Evolutionary conservation across 140 eudicot species (phyloP), one percentile per base, ranked within the genome.

Genomic region (Flaveria floridana): DNA sequence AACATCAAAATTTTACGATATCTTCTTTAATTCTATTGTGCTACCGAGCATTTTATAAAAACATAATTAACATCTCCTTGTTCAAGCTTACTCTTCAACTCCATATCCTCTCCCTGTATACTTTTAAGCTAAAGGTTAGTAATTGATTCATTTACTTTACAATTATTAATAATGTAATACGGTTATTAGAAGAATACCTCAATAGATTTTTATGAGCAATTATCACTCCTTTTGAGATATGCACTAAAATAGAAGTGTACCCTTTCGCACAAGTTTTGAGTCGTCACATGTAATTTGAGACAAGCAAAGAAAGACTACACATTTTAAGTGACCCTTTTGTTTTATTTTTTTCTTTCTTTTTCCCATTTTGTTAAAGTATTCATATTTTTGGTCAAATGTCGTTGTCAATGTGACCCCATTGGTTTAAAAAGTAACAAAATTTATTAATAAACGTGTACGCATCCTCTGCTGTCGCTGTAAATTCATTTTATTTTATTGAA

Each of bases 181-280:
- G 0, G 1, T 44, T 8, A 44, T 0, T 44, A 8, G 0, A 44
- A 44, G 13, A 44, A 44, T 8, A 9, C 50, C 12, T 7, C 6
- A 13, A 48, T 3, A 13, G n/a, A 48, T 48, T 48, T 48, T 48
- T 48, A 13, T 44, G 50, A 48, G 55, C 15, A 48, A 14, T 48
- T 48, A 48, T 1, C 50, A 11, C 14, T 44, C 13, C 13, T 44
- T 44, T 44, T 10, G 3, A 44, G 14, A 44, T 7, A 10, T 44
- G 50, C 13, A 44, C 0, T 0, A 44, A 44, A 0, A 44, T 34
- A 34, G 14, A 48, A 12, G 4, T 13, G 18, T 48, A 4, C 16
- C 78, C 78, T 52, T 79, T 79, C 52, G 74, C 52, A 71, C 68
- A 79, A 63, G 53, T 64, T 72, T 50, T 19, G 50, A 64, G 82